phyloP scores from a whole-genome alignment of 140 eudicot genomes.

The Ambrosia hybrid region DNA sequence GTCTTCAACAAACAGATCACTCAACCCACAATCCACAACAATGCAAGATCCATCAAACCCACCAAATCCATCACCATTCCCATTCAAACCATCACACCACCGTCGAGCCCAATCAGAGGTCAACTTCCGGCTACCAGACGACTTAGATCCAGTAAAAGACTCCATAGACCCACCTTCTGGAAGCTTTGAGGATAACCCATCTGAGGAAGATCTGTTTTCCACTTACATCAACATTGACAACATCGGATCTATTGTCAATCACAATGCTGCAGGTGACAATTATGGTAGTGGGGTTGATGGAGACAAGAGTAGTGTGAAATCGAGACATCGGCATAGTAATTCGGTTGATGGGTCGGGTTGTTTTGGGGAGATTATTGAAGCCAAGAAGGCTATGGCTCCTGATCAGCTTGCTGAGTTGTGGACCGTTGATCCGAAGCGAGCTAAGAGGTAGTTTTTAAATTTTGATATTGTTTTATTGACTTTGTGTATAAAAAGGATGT shows the following conservation, averaged over 20 bases:
- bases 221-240: constrained; percentile 69
- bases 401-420: constrained; percentile 77
- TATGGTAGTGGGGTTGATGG: constrained; percentile 29
- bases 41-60: constrained; percentile 66
- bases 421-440: constrained; percentile 82
- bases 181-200: constrained; percentile 64
- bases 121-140: constrained; percentile 70
- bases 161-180: constrained; percentile 52
- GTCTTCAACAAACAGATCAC: neutral
- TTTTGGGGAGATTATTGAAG: constrained; percentile 57
- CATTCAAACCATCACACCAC: constrained; percentile 35
- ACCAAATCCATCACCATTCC: constrained; percentile 24
- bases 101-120: constrained; percentile 53
- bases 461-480: no score
- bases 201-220: constrained; percentile 69
- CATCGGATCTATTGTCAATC: constrained; percentile 36
- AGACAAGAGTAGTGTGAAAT: constrained; percentile 39
- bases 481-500: no score
- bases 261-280: constrained; percentile 21
- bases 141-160: constrained; percentile 57
- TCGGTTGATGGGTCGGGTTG: constrained; percentile 53
- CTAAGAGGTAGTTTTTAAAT: constrained; percentile 57
- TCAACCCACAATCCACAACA: constrained; percentile 13
- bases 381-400: constrained; percentile 81
- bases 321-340: constrained; percentile 21